phyloP scores from a whole-genome alignment of 2,329 filamentous ascomycete species.

The Rutstroemia sp. region DNA sequence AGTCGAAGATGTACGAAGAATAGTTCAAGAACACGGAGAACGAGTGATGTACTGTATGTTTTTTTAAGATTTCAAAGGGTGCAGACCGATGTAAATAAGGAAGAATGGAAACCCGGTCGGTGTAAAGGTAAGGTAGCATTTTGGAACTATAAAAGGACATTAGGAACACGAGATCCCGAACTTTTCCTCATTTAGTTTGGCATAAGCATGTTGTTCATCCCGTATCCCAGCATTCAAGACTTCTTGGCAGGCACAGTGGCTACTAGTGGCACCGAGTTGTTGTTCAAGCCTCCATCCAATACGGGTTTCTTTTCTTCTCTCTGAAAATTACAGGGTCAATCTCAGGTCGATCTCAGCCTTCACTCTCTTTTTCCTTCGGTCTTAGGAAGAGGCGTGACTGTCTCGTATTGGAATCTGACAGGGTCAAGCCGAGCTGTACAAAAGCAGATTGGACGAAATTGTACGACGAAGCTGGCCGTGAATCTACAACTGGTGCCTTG shows the following conservation, averaged over 20 bases:
- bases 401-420: constrained; percentile 7
- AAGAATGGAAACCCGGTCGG: background rate
- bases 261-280: background rate
- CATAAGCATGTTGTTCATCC: background rate
- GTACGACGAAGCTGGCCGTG: too few relatives aligned
- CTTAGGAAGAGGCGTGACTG: background rate
- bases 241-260: constrained; percentile 8
- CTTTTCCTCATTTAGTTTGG: background rate
- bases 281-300: background rate
- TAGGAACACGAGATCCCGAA: constrained; percentile 5
- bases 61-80: background rate
- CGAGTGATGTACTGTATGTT: background rate
- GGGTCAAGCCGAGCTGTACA: background rate
- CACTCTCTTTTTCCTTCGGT: background rate
- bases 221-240: background rate
- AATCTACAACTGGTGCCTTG: too few relatives aligned
- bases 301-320: background rate
- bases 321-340: background rate
- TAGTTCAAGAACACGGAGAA: background rate
- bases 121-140: background rate
- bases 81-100: background rate
- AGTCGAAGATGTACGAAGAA: background rate
- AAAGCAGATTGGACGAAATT: background rate
- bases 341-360: background rate
- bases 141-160: constrained; percentile 5